Base-by-base conservation (phyloP, 2,329 filamentous ascomycete genomes). In the Colletotrichum noveboracense region DNA sequence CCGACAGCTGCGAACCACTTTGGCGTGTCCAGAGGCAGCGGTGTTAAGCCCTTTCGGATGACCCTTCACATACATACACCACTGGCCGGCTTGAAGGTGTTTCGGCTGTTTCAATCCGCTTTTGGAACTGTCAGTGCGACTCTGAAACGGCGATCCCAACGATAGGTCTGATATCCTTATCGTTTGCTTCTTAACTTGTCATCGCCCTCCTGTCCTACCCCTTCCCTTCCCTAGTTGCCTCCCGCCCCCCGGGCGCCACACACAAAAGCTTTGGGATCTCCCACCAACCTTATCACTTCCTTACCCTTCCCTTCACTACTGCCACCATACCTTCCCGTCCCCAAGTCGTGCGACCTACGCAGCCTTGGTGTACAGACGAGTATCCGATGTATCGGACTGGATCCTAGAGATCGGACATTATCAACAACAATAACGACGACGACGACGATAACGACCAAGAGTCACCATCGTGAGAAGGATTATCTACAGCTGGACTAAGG, bases 51-150 rank as follows among this genome's bases (percentile, higher is more conserved):
- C 64, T 73, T 78, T 74, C 78, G 69, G 74, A 76, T 72, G 75
- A 76, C 77, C 71, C 76, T 76, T 77, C 78, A 78, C 77, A 71
- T 71, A 78, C 77, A 71, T 70, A 77, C 77, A 80, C 74, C 75
- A 76, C 77, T 79, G 79, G 80, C 81, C 80, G 80, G 80, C 80
- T 81, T 79, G 74, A 77, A 78, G 79, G 81, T 81, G 84, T 85
- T 85, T 86, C 82, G 84, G 82, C 80, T 80, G 84, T 85, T 85
- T 85, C 82, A 83, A 84, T 82, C 80, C 78, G 79, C 79, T 78
- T 81, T 79, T 74, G 78, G 79, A 80, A 80, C 78, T 79, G 81
- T 83, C 82, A 82, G 81, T 84, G 81, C 83, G 80, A 83, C 79
- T 80, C 79, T 83, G 81, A 83, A 84, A 83, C 81, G 82, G 83